Evolutionary conservation across 2,329 filamentous ascomycete genomes (phyloP), one percentile per base, ranked within the genome.

Genomic region (Canariomyces notabilis): DNA sequence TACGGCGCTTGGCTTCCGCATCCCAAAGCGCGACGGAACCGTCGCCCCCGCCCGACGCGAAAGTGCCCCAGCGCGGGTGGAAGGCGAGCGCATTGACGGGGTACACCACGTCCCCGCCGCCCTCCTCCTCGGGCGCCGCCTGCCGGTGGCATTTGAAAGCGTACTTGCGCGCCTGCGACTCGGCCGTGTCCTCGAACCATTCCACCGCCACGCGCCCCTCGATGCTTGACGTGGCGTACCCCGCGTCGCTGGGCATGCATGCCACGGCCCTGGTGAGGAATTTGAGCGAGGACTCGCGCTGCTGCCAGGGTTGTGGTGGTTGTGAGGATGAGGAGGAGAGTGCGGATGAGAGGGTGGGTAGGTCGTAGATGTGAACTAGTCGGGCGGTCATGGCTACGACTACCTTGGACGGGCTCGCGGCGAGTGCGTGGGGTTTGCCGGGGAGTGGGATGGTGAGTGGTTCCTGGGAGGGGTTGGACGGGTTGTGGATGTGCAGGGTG

Each of bases 111-210:
- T 95, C 90, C 22, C 75, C 81, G 40, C 80, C 81, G 35, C 77
- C 76, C 44, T 77, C 77, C 8, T 76, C 75, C 33, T 83, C 76
- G 2, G 79, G 68, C 8, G 74, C 75, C 1, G 82, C 76, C 65
- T 95, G 88, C 4, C 93, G 80, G 68, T 98, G 93, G 68, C 93
- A 98, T 68, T 98, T 98, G 79, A 98, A 98, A 12, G 93, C 93
- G 65, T 97, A 98, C 67, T 96, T 97, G 56, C 90, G 80, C 32
- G 87, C 85, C 69, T 97, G 90, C 4, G 87, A 90, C 65, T 91
- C 87, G 34, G 82, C 74, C 5, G 82, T 87, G 14, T 93, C 87
- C 62, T 97, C 93, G 64, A 98, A 97, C 88, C 90, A 97, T 67
- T 98, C 93, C 1, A 98, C 93, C 0, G 90, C 91, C 2, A 98